Base-by-base conservation (phyloP, 2,329 filamentous ascomycete genomes). In the Verticillium dahliae region DNA sequence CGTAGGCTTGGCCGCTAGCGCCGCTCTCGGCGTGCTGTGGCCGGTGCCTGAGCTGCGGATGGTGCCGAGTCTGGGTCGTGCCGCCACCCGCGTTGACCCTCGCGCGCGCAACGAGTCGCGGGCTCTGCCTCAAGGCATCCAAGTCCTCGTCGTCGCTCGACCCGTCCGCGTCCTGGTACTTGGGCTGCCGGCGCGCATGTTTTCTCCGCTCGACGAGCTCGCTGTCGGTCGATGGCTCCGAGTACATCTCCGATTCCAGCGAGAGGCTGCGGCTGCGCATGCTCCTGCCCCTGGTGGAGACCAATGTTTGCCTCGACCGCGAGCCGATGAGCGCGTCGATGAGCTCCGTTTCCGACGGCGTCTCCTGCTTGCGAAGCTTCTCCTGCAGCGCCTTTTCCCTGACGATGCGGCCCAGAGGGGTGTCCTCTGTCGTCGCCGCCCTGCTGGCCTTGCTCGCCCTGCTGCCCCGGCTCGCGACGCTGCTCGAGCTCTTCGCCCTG, bases 401-500 rank as follows among this genome's bases (percentile, higher is more conserved):
- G 4, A 81, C 73, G 34, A 76, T 62, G 38, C 81, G 75, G 3
- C 77, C 74, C 41, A 83, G 70, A 15, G 74, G 73, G 7, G 75
- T 69, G 27, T 77, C 78, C 6, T 81, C 77, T 27, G 70, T 72
- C 61, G 73, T 65, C 15, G 27, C 34, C 6, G 41, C 31, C 58
- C 50, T 54, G 35, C 57, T 56, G 13, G 54, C 54, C 33, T 11
- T 56, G 33, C 33, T 56, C 39, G 38, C 57, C n/a, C 38, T 34
- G 1, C 79, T 82, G 66, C 71, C 75, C 56, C 76, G 75, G 61
- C 80, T 85, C 27, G 78, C 74, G 56, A 78, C 78, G 68, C 81
- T 85, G 50, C 76, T 79, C 39, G 81, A 79, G 69, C 86, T 90
- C 39, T 79, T 79, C 65, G 85, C 88, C 60, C 87, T 79, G 68